Base-by-base conservation (phyloP, 1,284 basidiomycete genomes). In the Coniferiporia sulphurascens region DNA sequence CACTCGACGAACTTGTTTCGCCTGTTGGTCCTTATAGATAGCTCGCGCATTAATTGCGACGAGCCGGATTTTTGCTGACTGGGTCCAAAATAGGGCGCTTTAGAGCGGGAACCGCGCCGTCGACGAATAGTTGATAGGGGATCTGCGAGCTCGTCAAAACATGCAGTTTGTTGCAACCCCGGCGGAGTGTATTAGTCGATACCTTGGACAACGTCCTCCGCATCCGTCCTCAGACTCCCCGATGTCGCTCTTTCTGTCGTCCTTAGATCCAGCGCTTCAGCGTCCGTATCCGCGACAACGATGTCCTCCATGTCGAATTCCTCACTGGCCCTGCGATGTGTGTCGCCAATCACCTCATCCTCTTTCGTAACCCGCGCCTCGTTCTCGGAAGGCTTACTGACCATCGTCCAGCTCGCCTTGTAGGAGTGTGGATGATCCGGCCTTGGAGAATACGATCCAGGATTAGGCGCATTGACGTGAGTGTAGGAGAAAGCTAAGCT, bases 401-500 rank as follows among this genome's bases (percentile, higher is more conserved):
- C 85, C 68, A 89, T 85, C 22, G 86, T 91, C 90, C 86, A 90
- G 35, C 85, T 87, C 66, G 82, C 81, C 74, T 79, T 84, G 59
- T 66, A 59, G 58, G 74, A 74, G 55, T 70, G 69, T 57, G 65
- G 64, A 36, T 70, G 68, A 38, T 84, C 82, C 32, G 72, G 66
- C 56, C 71, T 73, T 60, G 86, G 78, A 32, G 87, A 84, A 71
- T 91, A 91, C 9, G 89, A 92, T 63, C 85, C 81, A 12, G 88
- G 85, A 71, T 86, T 85, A 19, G 89, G 90, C 4, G 84, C 84
- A 64, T 78, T 82, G 44, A 93, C 76, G 72, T 93, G 89, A 45
- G 91, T 93, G 70, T 89, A 93, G 6, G 90, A 92, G 64, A 87
- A 89, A 32, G 87, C 83, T 12, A 91, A 78, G 21, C 85, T 87